phyloP scores from a whole-genome alignment of 2,329 filamentous ascomycete genomes.

The Trichoderma sp. region DNA sequence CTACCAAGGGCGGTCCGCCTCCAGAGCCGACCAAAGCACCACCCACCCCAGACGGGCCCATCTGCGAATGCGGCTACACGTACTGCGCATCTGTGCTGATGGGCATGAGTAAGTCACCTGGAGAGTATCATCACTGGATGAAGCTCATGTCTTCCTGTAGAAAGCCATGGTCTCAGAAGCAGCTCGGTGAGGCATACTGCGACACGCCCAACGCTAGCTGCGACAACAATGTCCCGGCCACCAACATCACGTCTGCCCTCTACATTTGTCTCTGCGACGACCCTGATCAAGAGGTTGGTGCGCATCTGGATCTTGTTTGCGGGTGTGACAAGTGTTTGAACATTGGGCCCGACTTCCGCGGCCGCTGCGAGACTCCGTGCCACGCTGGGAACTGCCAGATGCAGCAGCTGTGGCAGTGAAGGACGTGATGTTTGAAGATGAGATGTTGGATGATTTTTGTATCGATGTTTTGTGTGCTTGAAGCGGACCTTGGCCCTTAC shows the following conservation, averaged over 20 bases:
- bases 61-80: constrained; percentile 46
- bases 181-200: constrained; percentile 41
- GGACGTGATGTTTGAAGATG: not conserved
- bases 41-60: constrained; percentile 32
- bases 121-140: not conserved
- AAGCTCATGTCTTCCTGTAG: constrained; percentile 24
- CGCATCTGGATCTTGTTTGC: constrained; percentile 41
- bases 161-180: constrained; percentile 38
- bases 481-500: not conserved
- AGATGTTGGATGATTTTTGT: not conserved
- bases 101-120: constrained; percentile 36
- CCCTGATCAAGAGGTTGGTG: constrained; percentile 36
- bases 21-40: constrained; percentile 26
- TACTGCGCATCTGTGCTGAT: constrained; percentile 44
- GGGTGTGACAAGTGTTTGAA: constrained; percentile 44
- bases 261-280: constrained; percentile 43
- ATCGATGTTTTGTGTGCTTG: not conserved
- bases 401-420: not conserved
- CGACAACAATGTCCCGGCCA: constrained; percentile 32
- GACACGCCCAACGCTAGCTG: constrained; percentile 40
- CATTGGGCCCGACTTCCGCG: constrained; percentile 42
- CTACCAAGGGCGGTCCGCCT: constrained; percentile 7
- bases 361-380: constrained; percentile 42
- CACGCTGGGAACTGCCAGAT: constrained; percentile 27
- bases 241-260: constrained; percentile 36